Base-by-base conservation (phyloP, 768 basidiomycete species). In the Lactarius indigo region DNA sequence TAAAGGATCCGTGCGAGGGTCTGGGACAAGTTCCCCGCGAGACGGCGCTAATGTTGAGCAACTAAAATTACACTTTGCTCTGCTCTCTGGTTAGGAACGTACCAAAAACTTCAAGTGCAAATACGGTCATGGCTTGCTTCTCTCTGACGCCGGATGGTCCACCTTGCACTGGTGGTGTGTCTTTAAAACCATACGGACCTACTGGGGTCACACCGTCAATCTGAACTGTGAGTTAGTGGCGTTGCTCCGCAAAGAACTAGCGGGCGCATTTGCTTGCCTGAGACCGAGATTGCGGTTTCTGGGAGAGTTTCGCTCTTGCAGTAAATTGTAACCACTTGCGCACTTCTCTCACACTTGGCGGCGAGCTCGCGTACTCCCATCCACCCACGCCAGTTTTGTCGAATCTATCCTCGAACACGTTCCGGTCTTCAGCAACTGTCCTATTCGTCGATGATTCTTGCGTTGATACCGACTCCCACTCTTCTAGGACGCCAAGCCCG, bases 91-190 rank as follows among this genome's bases (percentile, higher is more conserved):
- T 33, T 20, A 35, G n/a, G 12, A n/a, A 44, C 55, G 8, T 64
- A 92, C 96, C 91, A 71, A 96, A 93, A 2, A 95, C 77, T 75
- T 99, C 97, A 52, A 98, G 74, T 1, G 91, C 87, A 44, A 98
- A 75, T 9, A 93, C 78, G 0, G 89, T 85, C 90, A 98, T 92
- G 69, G 83, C 81, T 69, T 89, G 86, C 63, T 81, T 84, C 73
- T 85, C 87, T 30, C 93, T 63, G 28, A 57, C 26, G 3, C 84
- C 44, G 77, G 78, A 33, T 74, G 75, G 2, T 73, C 73, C 68
- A 56, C 63, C 63, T 47, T 78, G 79, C 28, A 75, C 79, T 33
- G 75, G 75, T 1, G 85, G 85, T 1, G 86, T 84, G 31, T 83
- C 82, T 68, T 87, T 86, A 73, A 88, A 78, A 0, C 90, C 91